Conservation (phyloP, 2,329 filamentous ascomycete species). For the Thyridium curvatum region DNA sequence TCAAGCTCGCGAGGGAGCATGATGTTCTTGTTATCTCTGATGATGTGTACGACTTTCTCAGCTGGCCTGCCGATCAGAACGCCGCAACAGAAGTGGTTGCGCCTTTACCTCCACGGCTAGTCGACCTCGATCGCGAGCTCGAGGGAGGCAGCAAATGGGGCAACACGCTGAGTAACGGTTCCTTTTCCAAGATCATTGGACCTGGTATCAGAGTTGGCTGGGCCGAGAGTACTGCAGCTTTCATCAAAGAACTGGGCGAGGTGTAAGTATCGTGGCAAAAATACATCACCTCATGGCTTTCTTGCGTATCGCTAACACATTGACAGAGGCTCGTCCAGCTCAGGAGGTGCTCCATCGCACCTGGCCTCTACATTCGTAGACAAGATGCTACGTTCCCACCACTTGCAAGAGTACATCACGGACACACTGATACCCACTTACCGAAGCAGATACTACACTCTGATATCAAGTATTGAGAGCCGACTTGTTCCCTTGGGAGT, state of each 20-base stretch:
- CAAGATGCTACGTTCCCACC: slow-evolving; percentile 43
- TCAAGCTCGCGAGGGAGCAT: slow-evolving; percentile 54
- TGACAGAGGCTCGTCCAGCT: slow-evolving; percentile 14
- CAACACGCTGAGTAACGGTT: slow-evolving; percentile 59
- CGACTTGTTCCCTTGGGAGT: slow-evolving; percentile 15
- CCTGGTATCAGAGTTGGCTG: slow-evolving; percentile 59
- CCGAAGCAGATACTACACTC: slow-evolving; percentile 19
- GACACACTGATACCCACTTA: slow-evolving; percentile 50
- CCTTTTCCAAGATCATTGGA: slow-evolving; percentile 60
- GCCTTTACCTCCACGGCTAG: slow-evolving; percentile 43
- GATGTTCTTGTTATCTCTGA: slow-evolving; percentile 62
- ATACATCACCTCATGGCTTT: too few relatives aligned
- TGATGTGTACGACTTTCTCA: slow-evolving; percentile 67
- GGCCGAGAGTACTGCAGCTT: slow-evolving; percentile 51
- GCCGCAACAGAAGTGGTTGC: not conserved
- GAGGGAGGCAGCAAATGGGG: slow-evolving; percentile 55
- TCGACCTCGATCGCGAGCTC: slow-evolving; percentile 54
- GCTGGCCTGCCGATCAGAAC: slow-evolving; percentile 38
- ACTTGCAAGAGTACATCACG: slow-evolving; percentile 46
- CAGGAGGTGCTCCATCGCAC: slow-evolving; percentile 20
- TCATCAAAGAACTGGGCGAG: slow-evolving; percentile 53
- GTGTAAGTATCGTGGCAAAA: slow-evolving; percentile 33
- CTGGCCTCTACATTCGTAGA: slow-evolving; percentile 25
- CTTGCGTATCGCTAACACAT: too few relatives aligned
- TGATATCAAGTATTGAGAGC: slow-evolving; percentile 13